These are phyloP conservation scores for Rhizopus arrhizus DNA, from an alignment of 371 early-diverging fungal genomes.

Conservation along the genomic window DNA sequence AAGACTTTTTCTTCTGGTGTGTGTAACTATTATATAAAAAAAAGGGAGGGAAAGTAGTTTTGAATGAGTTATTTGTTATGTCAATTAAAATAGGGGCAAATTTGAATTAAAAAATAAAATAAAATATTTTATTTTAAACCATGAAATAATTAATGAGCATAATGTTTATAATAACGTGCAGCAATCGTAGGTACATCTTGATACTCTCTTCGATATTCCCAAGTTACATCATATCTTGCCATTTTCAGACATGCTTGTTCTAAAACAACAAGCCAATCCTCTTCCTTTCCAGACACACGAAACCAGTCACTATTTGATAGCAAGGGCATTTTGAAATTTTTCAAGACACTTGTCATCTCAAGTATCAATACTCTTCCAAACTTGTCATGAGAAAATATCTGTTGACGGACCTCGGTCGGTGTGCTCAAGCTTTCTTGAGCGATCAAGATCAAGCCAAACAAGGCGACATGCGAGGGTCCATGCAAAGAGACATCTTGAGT, in stretches of 20 bases:
- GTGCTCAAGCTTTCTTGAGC: slow-evolving; percentile 35
- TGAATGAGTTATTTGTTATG: too few relatives aligned
- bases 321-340: slow-evolving; percentile 32
- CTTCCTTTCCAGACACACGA: not conserved
- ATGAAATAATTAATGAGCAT: not conserved
- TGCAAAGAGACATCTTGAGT: slow-evolving; percentile 15
- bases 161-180: slow-evolving; percentile 22
- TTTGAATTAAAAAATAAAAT: too few relatives aligned
- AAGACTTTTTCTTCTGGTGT: too few relatives aligned
- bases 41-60: too few relatives aligned
- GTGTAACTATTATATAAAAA: too few relatives aligned
- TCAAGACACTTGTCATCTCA: slow-evolving; percentile 38
- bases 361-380: slow-evolving; percentile 41
- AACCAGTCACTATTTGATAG: slow-evolving; percentile 1
- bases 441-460: slow-evolving; percentile 32
- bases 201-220: slow-evolving; percentile 50
- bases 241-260: slow-evolving; percentile 29
- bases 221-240: slow-evolving; percentile 39
- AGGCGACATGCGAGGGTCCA: slow-evolving; percentile 16
- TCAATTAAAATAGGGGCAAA: too few relatives aligned
- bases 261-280: slow-evolving; percentile 30
- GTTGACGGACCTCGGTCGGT: slow-evolving; percentile 43
- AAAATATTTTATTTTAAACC: too few relatives aligned
- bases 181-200: slow-evolving; percentile 36
- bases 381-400: slow-evolving; percentile 42